phyloP scores from a whole-genome alignment of 75 land plant species.

The Pseudotsuga menziesii region DNA sequence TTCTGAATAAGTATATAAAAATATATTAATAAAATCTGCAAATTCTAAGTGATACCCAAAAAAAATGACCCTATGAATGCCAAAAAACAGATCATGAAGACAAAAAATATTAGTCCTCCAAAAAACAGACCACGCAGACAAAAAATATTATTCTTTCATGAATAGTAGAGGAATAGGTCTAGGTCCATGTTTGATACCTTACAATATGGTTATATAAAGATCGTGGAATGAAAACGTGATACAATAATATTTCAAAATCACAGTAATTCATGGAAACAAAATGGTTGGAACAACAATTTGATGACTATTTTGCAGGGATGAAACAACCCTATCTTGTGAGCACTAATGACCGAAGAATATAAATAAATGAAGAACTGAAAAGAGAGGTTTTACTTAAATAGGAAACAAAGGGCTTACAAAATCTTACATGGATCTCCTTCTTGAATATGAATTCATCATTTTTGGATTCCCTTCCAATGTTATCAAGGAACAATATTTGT shows the following conservation, averaged over 20 bases:
- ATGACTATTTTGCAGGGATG: too few species aligned
- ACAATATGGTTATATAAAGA: too few species aligned
- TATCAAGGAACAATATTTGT: conserved; percentile 61
- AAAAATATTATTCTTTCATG: too few species aligned
- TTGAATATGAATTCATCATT: conserved; percentile 48
- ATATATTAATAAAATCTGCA: background rate
- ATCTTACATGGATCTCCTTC: conserved; percentile 49
- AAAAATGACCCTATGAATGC: background rate
- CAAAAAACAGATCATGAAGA: too few species aligned
- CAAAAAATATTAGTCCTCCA: too few species aligned
- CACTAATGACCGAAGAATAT: background rate
- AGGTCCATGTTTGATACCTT: too few species aligned
- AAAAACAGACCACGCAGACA: too few species aligned
- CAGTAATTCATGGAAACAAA: background rate
- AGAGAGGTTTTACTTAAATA: background rate
- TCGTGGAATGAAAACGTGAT: too few species aligned
- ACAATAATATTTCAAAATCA: too few species aligned
- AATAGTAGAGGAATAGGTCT: too few species aligned
- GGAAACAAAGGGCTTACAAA: background rate
- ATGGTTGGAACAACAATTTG: background rate
- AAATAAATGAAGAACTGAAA: background rate
- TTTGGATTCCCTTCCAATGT: conserved; percentile 14
- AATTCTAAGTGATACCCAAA: background rate
- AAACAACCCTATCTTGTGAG: background rate
- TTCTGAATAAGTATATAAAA: background rate